Percentiles rank a stretch among this genome's conserved stretches.
phyloP scores from a whole-genome alignment of 179 eudicot species.

The Corrigiola litoralis region DNA sequence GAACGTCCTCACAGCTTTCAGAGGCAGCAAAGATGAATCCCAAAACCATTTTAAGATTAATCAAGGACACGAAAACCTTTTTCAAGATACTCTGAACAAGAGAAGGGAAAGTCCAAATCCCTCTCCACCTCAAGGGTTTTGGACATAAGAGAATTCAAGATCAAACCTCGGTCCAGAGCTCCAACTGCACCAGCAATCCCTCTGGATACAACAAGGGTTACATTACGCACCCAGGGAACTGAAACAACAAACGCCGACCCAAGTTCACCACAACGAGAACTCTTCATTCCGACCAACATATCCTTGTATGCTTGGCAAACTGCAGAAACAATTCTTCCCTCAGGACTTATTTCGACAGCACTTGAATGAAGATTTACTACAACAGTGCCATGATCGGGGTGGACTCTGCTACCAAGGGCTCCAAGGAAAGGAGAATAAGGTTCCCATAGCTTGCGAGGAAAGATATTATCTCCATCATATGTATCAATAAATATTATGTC shows the following conservation, averaged over 20 bases:
- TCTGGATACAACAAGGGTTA: slow-evolving; percentile 71
- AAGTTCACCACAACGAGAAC: neutral
- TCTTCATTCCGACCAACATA: slow-evolving; percentile 33
- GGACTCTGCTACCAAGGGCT: slow-evolving; percentile 53
- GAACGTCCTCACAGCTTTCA: neutral
- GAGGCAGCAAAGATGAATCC: neutral
- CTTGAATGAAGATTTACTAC: slow-evolving; percentile 91
- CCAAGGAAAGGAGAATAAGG: slow-evolving; percentile 68
- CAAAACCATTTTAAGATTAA: slow-evolving; percentile 10
- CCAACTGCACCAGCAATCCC: slow-evolving; percentile 33
- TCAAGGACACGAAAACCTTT: slow-evolving; percentile 55
- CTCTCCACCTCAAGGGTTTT: slow-evolving; percentile 52
- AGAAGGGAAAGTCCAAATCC: slow-evolving; percentile 53
- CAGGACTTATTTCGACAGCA: slow-evolving; percentile 27
- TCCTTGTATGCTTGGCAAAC: slow-evolving; percentile 70
- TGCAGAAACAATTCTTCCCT: slow-evolving; percentile 59
- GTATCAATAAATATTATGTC: slow-evolving; percentile 89
- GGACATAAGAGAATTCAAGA: slow-evolving; percentile 36
- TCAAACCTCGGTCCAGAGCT: slow-evolving; percentile 30
- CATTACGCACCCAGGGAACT: slow-evolving; percentile 82
- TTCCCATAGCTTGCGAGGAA: slow-evolving; percentile 84
- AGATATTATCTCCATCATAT: slow-evolving; percentile 87
- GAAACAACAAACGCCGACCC: slow-evolving; percentile 64
- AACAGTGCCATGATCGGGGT: slow-evolving; percentile 88
- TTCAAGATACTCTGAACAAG: slow-evolving; percentile 63